Evolutionary conservation across 345 rosid species (phyloP).

Genomic region (Camelina sativa): DNA sequence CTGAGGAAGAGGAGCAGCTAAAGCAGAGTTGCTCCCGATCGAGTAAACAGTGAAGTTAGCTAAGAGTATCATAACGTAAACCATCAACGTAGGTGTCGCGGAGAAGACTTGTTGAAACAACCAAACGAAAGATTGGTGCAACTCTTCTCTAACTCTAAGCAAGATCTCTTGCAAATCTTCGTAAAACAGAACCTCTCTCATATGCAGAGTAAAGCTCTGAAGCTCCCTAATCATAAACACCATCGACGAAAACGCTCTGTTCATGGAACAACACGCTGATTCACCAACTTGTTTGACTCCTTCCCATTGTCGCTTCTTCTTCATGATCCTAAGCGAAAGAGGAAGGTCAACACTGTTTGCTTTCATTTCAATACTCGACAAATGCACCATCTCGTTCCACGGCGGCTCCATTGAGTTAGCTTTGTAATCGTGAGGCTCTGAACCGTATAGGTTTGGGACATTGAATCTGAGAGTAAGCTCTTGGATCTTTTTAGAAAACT

Average conservation of each 20-base stretch:
- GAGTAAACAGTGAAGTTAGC: constrained; percentile 90
- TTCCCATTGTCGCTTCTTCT: constrained; percentile 78
- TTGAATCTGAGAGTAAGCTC: constrained; percentile 65
- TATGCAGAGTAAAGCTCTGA: constrained; percentile 72
- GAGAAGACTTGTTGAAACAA: constrained; percentile 91
- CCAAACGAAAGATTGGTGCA: constrained; percentile 94
- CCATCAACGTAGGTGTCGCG: constrained; percentile 90
- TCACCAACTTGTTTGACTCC: constrained; percentile 67
- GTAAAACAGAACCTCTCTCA: constrained; percentile 68
- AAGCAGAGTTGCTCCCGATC: constrained; percentile 56
- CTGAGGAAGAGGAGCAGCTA: constrained; percentile 44
- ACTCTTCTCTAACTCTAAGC: constrained; percentile 70
- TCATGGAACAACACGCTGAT: constrained; percentile 70
- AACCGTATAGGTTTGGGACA: constrained; percentile 38
- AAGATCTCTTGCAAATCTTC: constrained; percentile 78
- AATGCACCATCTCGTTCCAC: constrained; percentile 49
- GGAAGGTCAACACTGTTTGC: constrained; percentile 88
- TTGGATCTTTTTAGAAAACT: constrained; percentile 65
- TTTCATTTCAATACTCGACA: constrained; percentile 70
- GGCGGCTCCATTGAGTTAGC: constrained; percentile 40
- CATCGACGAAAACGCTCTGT: constrained; percentile 90
- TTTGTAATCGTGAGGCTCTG: constrained; percentile 25
- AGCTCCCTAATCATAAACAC: constrained; percentile 89
- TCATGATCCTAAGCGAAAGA: constrained; percentile 73
- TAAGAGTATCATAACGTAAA: constrained; percentile 82